phyloP scores from a whole-genome alignment of 768 basidiomycete species.

The Trametes cubensis region DNA sequence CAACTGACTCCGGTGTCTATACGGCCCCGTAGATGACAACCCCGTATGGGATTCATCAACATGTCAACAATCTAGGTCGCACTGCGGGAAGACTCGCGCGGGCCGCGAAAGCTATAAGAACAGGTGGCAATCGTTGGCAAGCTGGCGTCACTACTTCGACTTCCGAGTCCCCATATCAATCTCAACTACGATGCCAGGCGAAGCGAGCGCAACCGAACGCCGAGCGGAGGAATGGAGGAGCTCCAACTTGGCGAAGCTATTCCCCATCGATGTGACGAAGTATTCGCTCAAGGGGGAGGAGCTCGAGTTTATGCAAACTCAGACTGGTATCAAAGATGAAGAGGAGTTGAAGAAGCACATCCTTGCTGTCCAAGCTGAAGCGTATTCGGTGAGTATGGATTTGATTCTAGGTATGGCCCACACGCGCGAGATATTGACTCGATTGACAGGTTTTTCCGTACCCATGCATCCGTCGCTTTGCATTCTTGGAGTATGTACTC shows the following conservation, averaged over 20 bases:
- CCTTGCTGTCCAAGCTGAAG: slow-evolving; percentile 30
- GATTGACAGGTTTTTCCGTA: slow-evolving; percentile 25
- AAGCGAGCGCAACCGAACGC: not conserved
- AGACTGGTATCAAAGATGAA: slow-evolving; percentile 35
- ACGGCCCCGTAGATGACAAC: no score
- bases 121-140: no score
- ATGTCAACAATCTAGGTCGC: no score
- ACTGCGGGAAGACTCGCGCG: no score
- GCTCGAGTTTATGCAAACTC: slow-evolving; percentile 22
- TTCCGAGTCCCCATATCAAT: no score
- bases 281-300: slow-evolving; percentile 15
- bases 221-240: not conserved
- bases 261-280: slow-evolving; percentile 2
- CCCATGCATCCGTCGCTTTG: slow-evolving; percentile 29
- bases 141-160: no score
- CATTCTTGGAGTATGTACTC: slow-evolving; percentile 21
- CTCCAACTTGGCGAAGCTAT: not conserved
- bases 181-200: not conserved
- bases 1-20: no score
- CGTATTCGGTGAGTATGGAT: slow-evolving; percentile 31
- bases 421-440: not conserved
- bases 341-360: slow-evolving; percentile 33
- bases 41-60: no score
- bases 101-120: no score
- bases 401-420: not conserved